These are phyloP conservation scores for Hibiscus syriacus DNA, from an alignment of 345 rosid genomes.

Conservation along the genomic window DNA sequence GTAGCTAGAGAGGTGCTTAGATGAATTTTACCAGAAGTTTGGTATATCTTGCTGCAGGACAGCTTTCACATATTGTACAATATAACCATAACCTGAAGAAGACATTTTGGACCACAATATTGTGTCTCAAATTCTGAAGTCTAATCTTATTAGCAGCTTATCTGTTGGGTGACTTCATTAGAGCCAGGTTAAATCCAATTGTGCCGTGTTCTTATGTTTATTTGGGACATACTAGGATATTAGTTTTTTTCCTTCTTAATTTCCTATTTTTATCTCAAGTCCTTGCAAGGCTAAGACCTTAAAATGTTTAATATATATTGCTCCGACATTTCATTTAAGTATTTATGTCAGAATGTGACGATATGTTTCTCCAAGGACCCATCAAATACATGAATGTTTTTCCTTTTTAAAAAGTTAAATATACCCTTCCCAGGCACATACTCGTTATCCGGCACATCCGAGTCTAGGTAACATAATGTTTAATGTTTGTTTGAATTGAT, in stretches of 20 bases:
- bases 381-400: too few species aligned
- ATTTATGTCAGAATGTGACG: too few species aligned
- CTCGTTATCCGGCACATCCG: too few species aligned
- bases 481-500: background rate
- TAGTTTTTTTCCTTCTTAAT: background rate
- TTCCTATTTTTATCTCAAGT: too few species aligned
- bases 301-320: too few species aligned
- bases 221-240: background rate
- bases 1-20: background rate
- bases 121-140: background rate
- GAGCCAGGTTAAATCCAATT: background rate
- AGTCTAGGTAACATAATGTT: background rate
- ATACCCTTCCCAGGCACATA: too few species aligned
- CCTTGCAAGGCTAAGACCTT: too few species aligned
- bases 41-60: background rate
- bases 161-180: background rate
- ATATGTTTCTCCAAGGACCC: too few species aligned
- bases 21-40: background rate
- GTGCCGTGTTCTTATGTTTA: background rate
- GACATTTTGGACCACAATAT: background rate
- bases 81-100: background rate
- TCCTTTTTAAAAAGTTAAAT: too few species aligned
- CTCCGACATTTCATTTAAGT: too few species aligned
- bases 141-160: background rate
- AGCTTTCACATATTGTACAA: background rate